Evolutionary conservation across 192 early-diverging fungal genomes (phyloP), one percentile per base, ranked within the genome.

Genomic region (Coemansia sp.): DNA sequence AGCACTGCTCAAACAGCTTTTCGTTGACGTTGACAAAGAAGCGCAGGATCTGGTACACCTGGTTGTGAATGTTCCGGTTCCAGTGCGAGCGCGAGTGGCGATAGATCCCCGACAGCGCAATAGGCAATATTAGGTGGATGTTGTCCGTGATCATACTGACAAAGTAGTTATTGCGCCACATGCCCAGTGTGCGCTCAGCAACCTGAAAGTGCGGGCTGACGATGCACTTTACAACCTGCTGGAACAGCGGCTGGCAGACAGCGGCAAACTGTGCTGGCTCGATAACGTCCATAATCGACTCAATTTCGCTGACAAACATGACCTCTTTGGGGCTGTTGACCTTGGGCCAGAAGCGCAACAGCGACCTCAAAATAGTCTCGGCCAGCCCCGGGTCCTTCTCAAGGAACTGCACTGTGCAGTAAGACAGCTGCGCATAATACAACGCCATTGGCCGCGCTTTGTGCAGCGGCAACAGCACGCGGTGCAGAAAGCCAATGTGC

Each of bases 141-240:
- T 99, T 96, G 60, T 97, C 94, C 22, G 89, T 87, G 59, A 99
- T 95, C 78, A 99, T 75, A 71, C 89, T 95, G 65, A 94, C 93
- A 80, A 98, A 94, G 67, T 95, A 98, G 72, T 94, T 94, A 71
- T 98, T 99, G 81, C 96, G 97, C 97, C 97, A 99, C 76, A 93
- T 96, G 60, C 92, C 94, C 34, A 99, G 84, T 38, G 96, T 96
- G 66, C 97, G 87, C 82, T 99, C 97, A 34, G 96, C 96, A n/a
- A 98, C 91, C 85, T 99, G 97, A 72, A 97, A 98, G 81, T 99
- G 97, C 26, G 94, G 91, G 63, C 92, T 96, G n/a, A 95, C 87
- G 20, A 98, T 90, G 72, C 94, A 99, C 57, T 85, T 81, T 12
- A 95, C 86, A 37, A 99, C 89, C 72, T 94, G 91, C 72, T 92